Evolutionary conservation across 129 eudicot genomes (phyloP), one percentile per base, ranked within the genome.

Genomic region (Pittosporum tobira): DNA sequence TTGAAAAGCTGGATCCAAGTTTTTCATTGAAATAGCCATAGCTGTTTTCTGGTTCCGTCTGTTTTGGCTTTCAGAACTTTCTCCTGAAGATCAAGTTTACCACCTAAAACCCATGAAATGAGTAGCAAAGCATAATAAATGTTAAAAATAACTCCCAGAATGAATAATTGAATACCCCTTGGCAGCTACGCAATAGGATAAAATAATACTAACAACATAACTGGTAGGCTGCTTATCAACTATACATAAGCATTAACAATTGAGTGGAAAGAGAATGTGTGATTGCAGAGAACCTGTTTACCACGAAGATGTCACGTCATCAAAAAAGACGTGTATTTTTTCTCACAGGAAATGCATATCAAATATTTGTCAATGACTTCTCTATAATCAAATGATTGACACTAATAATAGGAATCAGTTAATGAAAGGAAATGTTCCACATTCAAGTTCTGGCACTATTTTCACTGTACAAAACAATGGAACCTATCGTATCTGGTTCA

Each of bases 1-100:
- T 74, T 85, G 95, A 60, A 90, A 85, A 57, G 95, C 95, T 65
- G 95, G 83, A 73, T 90, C 97, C 78, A 90, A 74, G 73, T 85
- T 94, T 74, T 75, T 85, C 86, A 79, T 65, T 52, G 97, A 90
- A 73, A 83, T 86, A 71, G 97, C 73, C 97, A 90, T 90, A 19
- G 21, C 52, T 73, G 64, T 42, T 45, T 36, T 51, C 22, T 61
- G 30, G 23, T 50, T 47, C 46, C 42, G 57, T 68, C 60, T 60
- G 59, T 63, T n/a, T 64, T 73, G 56, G 70, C 46, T 24, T 34
- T 66, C 2, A 14, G 22, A 51, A 62, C 61, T 63, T 58, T 65
- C 19, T 64, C 28, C 69, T 15, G 58, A 76, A 66, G 34, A 63
- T 58, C 31, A 8, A 28, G 52, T 38, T 48, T 49, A 58, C 55